Percentiles rank a stretch among this genome's conserved stretches.
These are phyloP conservation scores for Apiospora aurea DNA, from an alignment of 2,329 filamentous ascomycete genomes.

Conservation along the genomic window DNA sequence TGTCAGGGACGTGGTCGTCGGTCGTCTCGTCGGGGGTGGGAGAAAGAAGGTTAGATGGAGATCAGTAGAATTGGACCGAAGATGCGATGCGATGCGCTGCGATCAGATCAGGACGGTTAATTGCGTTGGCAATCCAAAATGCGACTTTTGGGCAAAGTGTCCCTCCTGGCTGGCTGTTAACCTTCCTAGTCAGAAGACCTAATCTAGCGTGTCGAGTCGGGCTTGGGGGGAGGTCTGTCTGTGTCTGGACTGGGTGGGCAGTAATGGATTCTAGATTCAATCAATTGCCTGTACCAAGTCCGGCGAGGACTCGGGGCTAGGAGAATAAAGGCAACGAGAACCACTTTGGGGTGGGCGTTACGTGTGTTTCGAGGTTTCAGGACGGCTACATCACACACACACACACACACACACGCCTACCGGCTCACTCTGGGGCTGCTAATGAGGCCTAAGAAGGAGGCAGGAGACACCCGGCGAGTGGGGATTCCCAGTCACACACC, in stretches of 20 bases:
- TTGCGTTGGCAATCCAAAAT: conserved; percentile 15
- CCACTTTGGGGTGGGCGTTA: conserved; percentile 22
- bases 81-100: conserved; percentile 15
- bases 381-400: conserved; percentile 9
- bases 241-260: neutral
- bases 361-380: conserved; percentile 21
- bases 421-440: neutral
- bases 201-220: conserved; percentile 17
- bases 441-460: conserved; percentile 18
- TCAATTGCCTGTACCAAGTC: conserved; percentile 10
- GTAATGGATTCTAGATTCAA: conserved; percentile 1
- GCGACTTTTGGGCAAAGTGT: conserved; percentile 19
- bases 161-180: conserved; percentile 20
- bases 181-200: conserved; percentile 20
- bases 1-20: conserved; percentile 12
- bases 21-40: conserved; percentile 8
- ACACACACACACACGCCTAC: neutral
- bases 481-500: conserved; percentile 18
- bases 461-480: neutral
- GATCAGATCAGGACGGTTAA: conserved; percentile 17
- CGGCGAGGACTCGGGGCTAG: conserved; percentile 15
- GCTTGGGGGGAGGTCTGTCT: neutral
- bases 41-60: conserved; percentile 22
- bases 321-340: conserved; percentile 21
- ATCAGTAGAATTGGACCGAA: conserved; percentile 12